Evolutionary conservation across 192 early-diverging fungal genomes (phyloP), one percentile per base, ranked within the genome.

Genomic region (Fimicolochytrium jonesii): DNA sequence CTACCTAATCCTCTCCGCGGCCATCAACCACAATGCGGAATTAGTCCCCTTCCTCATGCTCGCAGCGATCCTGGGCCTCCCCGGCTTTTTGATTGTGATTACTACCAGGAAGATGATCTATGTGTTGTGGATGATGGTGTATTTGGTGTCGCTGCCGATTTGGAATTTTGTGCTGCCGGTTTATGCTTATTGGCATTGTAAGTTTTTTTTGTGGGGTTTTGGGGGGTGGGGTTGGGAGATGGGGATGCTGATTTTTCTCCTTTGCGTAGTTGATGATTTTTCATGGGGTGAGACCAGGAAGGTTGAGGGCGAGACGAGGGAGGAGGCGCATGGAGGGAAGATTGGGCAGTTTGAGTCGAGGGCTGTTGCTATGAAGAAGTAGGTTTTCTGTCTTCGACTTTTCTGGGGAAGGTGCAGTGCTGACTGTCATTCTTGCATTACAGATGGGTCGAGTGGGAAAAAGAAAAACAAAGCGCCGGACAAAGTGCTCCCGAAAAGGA

Each of bases 121-220:
- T 25, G 88, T 93, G 63, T 84, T 82, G 26, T 94, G 92, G 93
- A 95, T 95, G 93, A 82, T 95, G 57, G 85, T 95, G 58, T 93
- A 93, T 65, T 76, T 93, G 13, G 58, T 92, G 2, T 89, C 90
- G 2, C 83, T 89, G 22, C 91, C 92, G 7, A 64, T 94, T 1
- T 94, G 88, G 64, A 87, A 87, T 10, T 90, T 92, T 69, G 86
- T 87, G 57, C 77, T 94, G 25, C 92, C 92, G 0, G 64, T 92
- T 22, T 97, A 97, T 70, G 81, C 95, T 25, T 97, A 92, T 84
- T 98, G 95, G 95, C 92, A 94, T 76, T 93, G 96, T 72, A 94
- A 98, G n/a, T n/a, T n/a, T n/a, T n/a, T n/a, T n/a, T n/a, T n/a
- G n/a, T n/a, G n/a, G n/a, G n/a, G n/a, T n/a, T n/a, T n/a, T n/a